Percentiles rank a stretch among this genome's conserved stretches.
phyloP scores from a whole-genome alignment of 768 basidiomycete genomes.

The Rhodosporidiobolus odoratus region DNA sequence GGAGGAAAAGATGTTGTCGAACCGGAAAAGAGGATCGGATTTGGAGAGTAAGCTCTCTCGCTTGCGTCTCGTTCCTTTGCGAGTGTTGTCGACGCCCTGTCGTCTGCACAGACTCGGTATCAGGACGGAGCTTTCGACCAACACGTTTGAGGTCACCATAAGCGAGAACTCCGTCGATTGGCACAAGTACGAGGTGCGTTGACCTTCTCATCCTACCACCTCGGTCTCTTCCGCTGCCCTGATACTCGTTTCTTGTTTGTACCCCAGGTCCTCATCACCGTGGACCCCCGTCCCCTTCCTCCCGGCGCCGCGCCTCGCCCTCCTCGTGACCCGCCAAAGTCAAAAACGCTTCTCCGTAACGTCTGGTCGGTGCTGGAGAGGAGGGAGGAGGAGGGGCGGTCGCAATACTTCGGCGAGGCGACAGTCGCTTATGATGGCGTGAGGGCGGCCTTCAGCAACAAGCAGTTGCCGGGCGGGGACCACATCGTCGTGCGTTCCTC shows the following conservation, averaged over 20 bases:
- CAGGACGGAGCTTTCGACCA: too few relatives aligned
- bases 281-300: background rate
- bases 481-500: background rate
- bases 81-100: too few relatives aligned
- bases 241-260: too few relatives aligned
- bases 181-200: conserved; percentile 25
- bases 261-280: conserved; percentile 14
- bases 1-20: too few relatives aligned
- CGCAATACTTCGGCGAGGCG: background rate
- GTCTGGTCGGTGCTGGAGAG: background rate
- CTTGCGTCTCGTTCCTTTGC: too few relatives aligned
- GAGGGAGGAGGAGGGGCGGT: background rate
- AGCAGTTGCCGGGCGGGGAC: background rate
- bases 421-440: conserved; percentile 7
- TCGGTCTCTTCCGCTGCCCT: too few relatives aligned
- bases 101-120: too few relatives aligned
- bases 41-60: too few relatives aligned
- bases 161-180: background rate
- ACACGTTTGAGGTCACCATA: background rate
- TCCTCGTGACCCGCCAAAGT: conserved; percentile 1
- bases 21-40: too few relatives aligned
- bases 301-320: background rate
- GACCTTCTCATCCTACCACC: background rate
- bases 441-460: background rate
- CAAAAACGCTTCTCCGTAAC: background rate